These are phyloP conservation scores for Mycena rebaudengoi DNA, from an alignment of 768 basidiomycete genomes.

Conservation along the genomic window DNA sequence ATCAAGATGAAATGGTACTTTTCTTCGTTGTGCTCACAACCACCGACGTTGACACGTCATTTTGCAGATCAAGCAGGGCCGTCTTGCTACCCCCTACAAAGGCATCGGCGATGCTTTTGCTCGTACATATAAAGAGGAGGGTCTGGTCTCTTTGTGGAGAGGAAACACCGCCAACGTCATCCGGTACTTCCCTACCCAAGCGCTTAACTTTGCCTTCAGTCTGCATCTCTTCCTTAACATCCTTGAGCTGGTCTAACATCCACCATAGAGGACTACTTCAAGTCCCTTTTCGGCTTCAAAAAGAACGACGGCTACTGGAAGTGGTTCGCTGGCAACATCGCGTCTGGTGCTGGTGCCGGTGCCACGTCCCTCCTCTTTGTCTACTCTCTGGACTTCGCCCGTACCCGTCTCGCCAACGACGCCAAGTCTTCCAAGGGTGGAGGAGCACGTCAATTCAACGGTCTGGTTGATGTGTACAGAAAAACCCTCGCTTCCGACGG, in stretches of 20 bases:
- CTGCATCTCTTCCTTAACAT: slow-evolving; percentile 43
- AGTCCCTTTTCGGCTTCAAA: slow-evolving; percentile 98
- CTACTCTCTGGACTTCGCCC: slow-evolving; percentile 99
- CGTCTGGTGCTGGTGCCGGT: slow-evolving; percentile 99
- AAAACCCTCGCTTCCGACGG: slow-evolving; percentile 99
- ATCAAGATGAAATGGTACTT: slow-evolving; percentile 99
- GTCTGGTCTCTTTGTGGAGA: slow-evolving; percentile 95
- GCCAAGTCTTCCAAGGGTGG: slow-evolving; percentile 96
- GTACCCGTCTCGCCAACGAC: slow-evolving; percentile 98
- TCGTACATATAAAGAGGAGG: slow-evolving; percentile 96
- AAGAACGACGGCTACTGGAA: slow-evolving; percentile 97
- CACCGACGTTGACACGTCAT: slow-evolving; percentile 45
- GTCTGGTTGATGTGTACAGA: slow-evolving; percentile 94
- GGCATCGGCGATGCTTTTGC: slow-evolving; percentile 91
- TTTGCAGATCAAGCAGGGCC: slow-evolving; percentile 97
- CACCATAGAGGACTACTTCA: slow-evolving; percentile 92
- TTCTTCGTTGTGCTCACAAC: slow-evolving; percentile 1
- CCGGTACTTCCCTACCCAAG: slow-evolving; percentile 99
- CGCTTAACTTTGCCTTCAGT: slow-evolving; percentile 99
- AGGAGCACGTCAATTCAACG: slow-evolving; percentile 96
- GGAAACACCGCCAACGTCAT: slow-evolving; percentile 99
- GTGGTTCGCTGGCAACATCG: slow-evolving; percentile 98
- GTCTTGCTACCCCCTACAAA: slow-evolving; percentile 96
- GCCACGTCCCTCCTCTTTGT: slow-evolving; percentile 98
- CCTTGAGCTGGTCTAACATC: slow-evolving; percentile 9